Conservation (phyloP, 2,329 filamentous ascomycete genomes). For the Boeremia exigua region DNA sequence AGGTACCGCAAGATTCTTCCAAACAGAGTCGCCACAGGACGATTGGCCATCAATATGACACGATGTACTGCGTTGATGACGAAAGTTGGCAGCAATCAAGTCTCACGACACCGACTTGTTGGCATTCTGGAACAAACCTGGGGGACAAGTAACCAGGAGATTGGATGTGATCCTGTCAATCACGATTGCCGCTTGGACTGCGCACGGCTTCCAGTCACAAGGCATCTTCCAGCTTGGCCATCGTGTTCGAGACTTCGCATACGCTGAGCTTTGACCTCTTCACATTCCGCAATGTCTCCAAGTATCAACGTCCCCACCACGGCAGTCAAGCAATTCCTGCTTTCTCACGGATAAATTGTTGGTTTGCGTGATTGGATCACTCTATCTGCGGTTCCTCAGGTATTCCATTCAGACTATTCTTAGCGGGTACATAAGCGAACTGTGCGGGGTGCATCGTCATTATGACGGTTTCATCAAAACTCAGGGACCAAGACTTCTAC, state of each 20-base stretch:
- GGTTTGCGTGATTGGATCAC: conserved; percentile 3
- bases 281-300: conserved; percentile 3
- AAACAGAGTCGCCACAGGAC: not conserved
- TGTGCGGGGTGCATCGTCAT: conserved; percentile 11
- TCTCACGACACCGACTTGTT: not conserved
- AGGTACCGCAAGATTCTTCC: not conserved
- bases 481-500: not conserved
- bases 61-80: conserved; percentile 1
- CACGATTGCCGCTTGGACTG: not conserved
- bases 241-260: conserved; percentile 2
- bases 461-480: conserved; percentile 7
- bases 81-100: not conserved
- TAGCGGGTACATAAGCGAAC: not conserved
- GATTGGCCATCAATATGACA: conserved; percentile 5
- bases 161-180: not conserved
- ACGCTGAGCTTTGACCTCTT: conserved; percentile 5
- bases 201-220: conserved; percentile 1
- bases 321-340: conserved; percentile 10
- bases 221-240: not conserved
- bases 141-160: not conserved
- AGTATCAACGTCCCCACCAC: not conserved
- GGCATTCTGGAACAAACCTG: not conserved
- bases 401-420: conserved; percentile 1
- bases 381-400: conserved; percentile 6
- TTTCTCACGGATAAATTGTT: not conserved